Conservation (phyloP, 2,329 filamentous ascomycete species). For the Penicillium digitatum region DNA sequence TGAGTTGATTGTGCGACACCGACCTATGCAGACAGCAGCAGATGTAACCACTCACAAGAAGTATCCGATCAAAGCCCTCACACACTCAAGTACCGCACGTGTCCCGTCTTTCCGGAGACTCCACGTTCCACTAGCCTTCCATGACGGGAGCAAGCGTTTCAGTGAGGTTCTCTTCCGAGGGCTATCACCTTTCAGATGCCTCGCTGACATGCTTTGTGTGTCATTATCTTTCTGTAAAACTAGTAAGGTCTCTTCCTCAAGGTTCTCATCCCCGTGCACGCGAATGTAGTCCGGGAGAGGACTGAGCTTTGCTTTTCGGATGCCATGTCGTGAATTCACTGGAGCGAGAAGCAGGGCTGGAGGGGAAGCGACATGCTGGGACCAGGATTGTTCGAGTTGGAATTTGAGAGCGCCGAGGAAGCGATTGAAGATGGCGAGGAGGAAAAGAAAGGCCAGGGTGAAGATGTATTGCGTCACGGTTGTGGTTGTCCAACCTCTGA, state of each 20-base stretch:
- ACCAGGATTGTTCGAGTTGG: constrained; percentile 4
- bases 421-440: constrained; percentile 8
- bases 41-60: constrained; percentile 1
- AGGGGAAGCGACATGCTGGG: neutral
- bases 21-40: neutral
- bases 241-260: neutral
- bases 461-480: neutral
- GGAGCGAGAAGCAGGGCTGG: neutral
- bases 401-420: constrained; percentile 6
- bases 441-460: neutral
- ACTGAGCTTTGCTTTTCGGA: constrained; percentile 2
- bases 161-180: neutral
- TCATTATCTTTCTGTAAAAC: neutral
- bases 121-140: constrained; percentile 5
- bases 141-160: neutral
- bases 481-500: constrained; percentile 7
- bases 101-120: constrained; percentile 1
- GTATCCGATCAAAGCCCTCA: constrained; percentile 6
- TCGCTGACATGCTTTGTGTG: neutral
- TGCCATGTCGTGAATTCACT: neutral
- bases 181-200: neutral
- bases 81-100: neutral
- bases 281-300: neutral
- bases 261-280: neutral
- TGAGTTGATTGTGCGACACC: neutral